phyloP scores from a whole-genome alignment of 1,284 basidiomycete species.

The Rhodotorula sp. region DNA sequence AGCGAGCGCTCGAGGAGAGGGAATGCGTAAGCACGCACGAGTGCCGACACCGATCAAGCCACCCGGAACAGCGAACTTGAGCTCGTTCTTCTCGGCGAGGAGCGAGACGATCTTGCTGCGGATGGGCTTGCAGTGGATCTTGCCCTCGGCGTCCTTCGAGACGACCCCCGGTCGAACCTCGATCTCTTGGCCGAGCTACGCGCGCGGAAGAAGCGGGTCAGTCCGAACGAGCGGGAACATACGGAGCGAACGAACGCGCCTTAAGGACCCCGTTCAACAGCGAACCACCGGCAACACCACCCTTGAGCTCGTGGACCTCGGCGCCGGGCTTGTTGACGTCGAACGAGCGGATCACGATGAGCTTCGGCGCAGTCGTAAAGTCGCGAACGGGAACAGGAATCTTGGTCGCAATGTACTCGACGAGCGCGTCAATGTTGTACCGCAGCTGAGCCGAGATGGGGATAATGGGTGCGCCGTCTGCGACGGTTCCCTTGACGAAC shows the following conservation, averaged over 20 bases:
- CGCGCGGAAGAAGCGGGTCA: not conserved
- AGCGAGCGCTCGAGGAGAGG: not conserved
- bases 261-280: constrained; percentile 89
- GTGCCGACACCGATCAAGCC: constrained; percentile 98
- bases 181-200: constrained; percentile 79
- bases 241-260: constrained; percentile 39
- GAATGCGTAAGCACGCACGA: constrained; percentile 50
- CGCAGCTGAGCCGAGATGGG: constrained; percentile 97
- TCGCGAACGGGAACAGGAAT: constrained; percentile 93
- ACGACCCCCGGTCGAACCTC: constrained; percentile 97
- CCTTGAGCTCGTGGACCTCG: constrained; percentile 94
- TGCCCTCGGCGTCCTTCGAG: constrained; percentile 87
- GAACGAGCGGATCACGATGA: constrained; percentile 98
- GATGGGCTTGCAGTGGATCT: constrained; percentile 89
- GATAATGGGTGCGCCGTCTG: constrained; percentile 93
- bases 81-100: constrained; percentile 89
- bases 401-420: constrained; percentile 96
- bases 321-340: constrained; percentile 99
- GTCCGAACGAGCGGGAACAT: not conserved
- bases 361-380: constrained; percentile 83
- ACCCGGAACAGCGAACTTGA: constrained; percentile 94
- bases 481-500: constrained; percentile 94
- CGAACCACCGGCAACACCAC: constrained; percentile 95
- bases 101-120: constrained; percentile 87
- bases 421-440: constrained; percentile 99